Conservation (phyloP, 768 basidiomycete species). For the Suillus decipiens region DNA sequence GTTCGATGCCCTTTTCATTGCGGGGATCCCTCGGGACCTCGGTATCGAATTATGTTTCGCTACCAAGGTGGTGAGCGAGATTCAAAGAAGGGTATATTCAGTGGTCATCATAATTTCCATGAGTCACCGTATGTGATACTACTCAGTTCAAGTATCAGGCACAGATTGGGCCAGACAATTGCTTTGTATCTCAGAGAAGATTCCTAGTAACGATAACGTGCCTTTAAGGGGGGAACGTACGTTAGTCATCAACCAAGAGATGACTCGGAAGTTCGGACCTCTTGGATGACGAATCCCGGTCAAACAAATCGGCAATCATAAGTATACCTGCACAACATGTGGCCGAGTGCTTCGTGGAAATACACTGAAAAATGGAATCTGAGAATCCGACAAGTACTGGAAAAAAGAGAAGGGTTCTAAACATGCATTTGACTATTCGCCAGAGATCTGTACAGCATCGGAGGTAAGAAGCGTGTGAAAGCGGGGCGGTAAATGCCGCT, state of each 20-base stretch:
- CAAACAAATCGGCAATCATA: slow-evolving; percentile 2
- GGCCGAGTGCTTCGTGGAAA: not conserved
- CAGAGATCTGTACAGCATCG: slow-evolving; percentile 5
- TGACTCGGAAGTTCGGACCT: slow-evolving; percentile 2
- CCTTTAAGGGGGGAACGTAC: not conserved
- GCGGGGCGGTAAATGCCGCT: slow-evolving; percentile 12
- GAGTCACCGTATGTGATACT: not conserved
- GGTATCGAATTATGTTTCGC: not conserved
- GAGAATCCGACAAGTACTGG: not conserved
- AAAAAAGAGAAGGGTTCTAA: not conserved
- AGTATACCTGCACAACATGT: not conserved
- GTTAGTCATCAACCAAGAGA: not conserved
- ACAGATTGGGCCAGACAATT: not conserved
- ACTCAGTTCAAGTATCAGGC: not conserved
- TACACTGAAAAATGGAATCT: not conserved
- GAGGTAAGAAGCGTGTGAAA: slow-evolving; percentile 1
- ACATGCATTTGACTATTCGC: not conserved
- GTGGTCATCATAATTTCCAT: not conserved
- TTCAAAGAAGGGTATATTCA: slow-evolving; percentile 8
- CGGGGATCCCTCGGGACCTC: slow-evolving; percentile 17
- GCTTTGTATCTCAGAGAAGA: not conserved
- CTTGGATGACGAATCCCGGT: not conserved
- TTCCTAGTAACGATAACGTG: not conserved
- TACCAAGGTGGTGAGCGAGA: not conserved
- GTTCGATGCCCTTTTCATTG: too few species aligned